Evolutionary conservation across 2,329 filamentous ascomycete species (phyloP), one percentile per base, ranked within the genome.

Genomic region (Phaeosphaeriaceae sp.): DNA sequence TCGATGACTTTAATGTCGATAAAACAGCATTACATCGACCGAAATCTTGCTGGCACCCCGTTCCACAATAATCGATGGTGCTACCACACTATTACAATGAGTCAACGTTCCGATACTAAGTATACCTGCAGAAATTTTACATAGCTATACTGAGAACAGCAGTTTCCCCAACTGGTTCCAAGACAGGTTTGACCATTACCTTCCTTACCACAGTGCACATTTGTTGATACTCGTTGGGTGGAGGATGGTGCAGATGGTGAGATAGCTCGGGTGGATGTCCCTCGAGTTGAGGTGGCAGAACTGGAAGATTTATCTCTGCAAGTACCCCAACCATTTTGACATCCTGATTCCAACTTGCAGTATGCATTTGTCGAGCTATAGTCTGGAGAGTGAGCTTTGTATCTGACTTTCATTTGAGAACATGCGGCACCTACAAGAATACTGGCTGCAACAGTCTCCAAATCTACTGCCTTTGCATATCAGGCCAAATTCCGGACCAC

Each of bases 401-500:
- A 6, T 35, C 28, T 32, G 28, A 30, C 50, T 50, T n/a, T 38
- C 42, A 23, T 28, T 26, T 18, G 48, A 45, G n/a, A 36, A 42
- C 5, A 48, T 51, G 29, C 51, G 48, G 28, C 41, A 26, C 23
- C 23, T 26, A 26, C 23, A 54, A 18, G 45, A 42, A n/a, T 52
- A 46, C 43, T 54, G 42, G 18, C 40, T 51, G 26, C 51, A 58
- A 39, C 54, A 58, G 4, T 49, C 37, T 13, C 54, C 54, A 13
- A 54, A 54, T 26, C n/a, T 39, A 8, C 48, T 54, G 9, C 50
- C 51, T 40, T 47, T 35, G 40, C 54, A 58, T 6, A 45, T 52
- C 30, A 49, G 45, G 13, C 48, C 51, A 12, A 49, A 38, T 13
- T 26, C 13, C 5, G 36, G 45, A 30, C 54, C 51, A 38, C 54